Evolutionary conservation across 345 rosid species (phyloP), one percentile per base, ranked within the genome.

Genomic region (Microthlaspi erraticum): DNA sequence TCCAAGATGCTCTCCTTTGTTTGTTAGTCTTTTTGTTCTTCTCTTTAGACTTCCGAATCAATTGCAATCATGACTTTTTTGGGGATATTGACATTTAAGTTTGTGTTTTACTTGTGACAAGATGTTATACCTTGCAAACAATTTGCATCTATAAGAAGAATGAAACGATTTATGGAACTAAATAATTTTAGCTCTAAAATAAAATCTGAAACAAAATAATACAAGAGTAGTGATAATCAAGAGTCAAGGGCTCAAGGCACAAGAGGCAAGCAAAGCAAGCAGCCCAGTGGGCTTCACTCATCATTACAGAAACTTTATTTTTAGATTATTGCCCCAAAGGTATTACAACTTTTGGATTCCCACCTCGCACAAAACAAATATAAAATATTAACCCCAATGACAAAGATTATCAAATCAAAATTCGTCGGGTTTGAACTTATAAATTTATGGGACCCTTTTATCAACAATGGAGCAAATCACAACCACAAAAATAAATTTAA

Each of bases 401-500:
- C 2, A 3, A 1, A 8, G 20, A 8, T 46, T 9, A 18, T 46
- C 33, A 57, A 56, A 19, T 39, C 64, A 60, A 42, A 59, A 62
- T 5, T 16, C 2, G 53, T 33, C 8, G 13, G 29, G 16, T 26
- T 26, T 26, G 7, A n/a, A n/a, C n/a, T n/a, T n/a, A n/a, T n/a
- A n/a, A n/a, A n/a, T n/a, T n/a, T n/a, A n/a, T n/a, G n/a, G n/a
- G n/a, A n/a, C n/a, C n/a, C n/a, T n/a, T 48, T 73, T 60, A 73
- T 74, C 29, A 66, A 66, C 73, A 58, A 50, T 4, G 44, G 17
- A 66, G 11, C 61, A 59, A 74, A 74, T 50, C 68, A 66, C 33
- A 60, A 51, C 55, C 41, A 67, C 66, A 50, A 58, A 34, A 37
- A 39, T 2, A 1, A 9, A 10, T 19, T 7, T 4, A 18, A 7